Base-by-base conservation (phyloP, 257 asterid species). In the Sherardia arvensis region DNA sequence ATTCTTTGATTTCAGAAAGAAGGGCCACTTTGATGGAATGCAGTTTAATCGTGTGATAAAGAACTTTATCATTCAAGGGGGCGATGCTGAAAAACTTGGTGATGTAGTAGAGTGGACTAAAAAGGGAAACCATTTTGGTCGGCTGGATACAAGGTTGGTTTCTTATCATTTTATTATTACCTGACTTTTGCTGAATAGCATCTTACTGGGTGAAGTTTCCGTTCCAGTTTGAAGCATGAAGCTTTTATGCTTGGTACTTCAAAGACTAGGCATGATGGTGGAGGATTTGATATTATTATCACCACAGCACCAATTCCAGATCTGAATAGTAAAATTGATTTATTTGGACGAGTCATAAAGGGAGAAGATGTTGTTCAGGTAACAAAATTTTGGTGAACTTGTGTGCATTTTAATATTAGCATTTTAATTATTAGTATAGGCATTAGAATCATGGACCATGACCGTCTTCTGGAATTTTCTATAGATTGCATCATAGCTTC, bases 331-430 rank as follows among this genome's bases (percentile, higher is more conserved):
- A 89, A 92, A 77, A 80, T 87, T 63, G 85, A 78, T 72, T 88
- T 92, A 27, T 89, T 92, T 64, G 99, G 99, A 53, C 96, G 86
- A 18, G 97, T 92, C 56, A 62, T 85, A 74, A 92, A 84, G 85
- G 99, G 97, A 56, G 95, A 92, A 84, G 95, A 92, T 69, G 87
- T 92, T 66, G 98, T 92, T 73, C 97, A 92, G 97, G 98, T 92
- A 68, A 64, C 17, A 43, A 59, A 30, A 9, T 30, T 11, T 57
- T 48, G 18, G 15, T 29, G 28, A 18, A 48, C 61, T 26, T 18
- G 47, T 65, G 51, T 12, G 66, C 56, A 21, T 27, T n/a, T n/a
- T n/a, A n/a, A n/a, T 25, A 1, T 26, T 55, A 27, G 61, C 34
- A 9, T 55, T 2, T 12, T 55, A 5, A n/a, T n/a, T n/a, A 3